Percentiles rank a stretch among this genome's conserved stretches.
phyloP scores from a whole-genome alignment of 306 rosid genomes.

The Quillaja saponaria region DNA sequence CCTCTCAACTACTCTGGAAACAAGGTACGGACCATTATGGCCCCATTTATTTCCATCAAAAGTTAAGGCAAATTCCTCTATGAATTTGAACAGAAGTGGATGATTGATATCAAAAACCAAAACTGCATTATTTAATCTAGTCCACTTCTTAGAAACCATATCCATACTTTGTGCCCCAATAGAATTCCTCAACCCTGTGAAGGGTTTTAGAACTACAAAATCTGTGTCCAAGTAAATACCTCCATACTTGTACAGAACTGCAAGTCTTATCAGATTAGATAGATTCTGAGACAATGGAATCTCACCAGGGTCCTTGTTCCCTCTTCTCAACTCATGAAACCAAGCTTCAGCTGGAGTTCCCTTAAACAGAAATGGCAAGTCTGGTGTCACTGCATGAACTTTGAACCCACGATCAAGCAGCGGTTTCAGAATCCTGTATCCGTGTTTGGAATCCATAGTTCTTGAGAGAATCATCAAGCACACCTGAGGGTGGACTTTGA shows the following conservation, averaged over 20 bases:
- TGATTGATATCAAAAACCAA: constrained; percentile 72
- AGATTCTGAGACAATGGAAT: constrained; percentile 73
- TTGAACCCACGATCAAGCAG: constrained; percentile 55
- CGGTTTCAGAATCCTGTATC: constrained; percentile 59
- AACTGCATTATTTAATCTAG: constrained; percentile 75
- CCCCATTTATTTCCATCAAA: constrained; percentile 90
- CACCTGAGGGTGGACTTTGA: constrained; percentile 62
- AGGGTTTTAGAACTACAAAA: constrained; percentile 57
- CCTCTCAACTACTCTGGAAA: constrained; percentile 67
- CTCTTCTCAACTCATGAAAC: constrained; percentile 53
- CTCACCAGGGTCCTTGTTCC: constrained; percentile 79
- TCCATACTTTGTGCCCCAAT: constrained; percentile 76
- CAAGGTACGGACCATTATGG: constrained; percentile 82
- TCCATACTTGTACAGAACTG: constrained; percentile 68
- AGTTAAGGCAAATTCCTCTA: constrained; percentile 60
- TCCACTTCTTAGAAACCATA: constrained; percentile 51
- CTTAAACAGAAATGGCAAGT: constrained; percentile 60
- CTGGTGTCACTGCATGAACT: constrained; percentile 59
- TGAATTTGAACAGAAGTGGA: constrained; percentile 71
- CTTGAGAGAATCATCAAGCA: constrained; percentile 69
- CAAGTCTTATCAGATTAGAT: constrained; percentile 71
- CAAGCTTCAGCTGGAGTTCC: constrained; percentile 64
- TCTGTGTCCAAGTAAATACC: constrained; percentile 75
- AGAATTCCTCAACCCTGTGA: constrained; percentile 55
- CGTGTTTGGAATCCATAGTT: constrained; percentile 54